Evolutionary conservation across 164 flowering plant species (phyloP).

Genomic region (Liriodendron chinense): DNA sequence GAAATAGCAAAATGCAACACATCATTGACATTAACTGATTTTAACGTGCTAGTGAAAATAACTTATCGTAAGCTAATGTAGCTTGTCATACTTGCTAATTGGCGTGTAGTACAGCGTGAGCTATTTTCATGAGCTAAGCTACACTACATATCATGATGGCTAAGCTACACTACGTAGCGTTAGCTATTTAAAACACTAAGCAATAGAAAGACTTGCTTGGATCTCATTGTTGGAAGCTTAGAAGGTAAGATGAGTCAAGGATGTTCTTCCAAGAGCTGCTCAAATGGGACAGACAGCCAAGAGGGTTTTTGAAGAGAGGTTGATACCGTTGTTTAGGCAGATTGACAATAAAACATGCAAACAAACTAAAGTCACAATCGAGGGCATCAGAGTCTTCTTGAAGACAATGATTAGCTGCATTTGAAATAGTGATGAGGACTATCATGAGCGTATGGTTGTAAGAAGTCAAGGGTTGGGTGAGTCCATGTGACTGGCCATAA

Average conservation of each 20-base stretch:
- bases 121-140: too few relatives aligned
- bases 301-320: slow-evolving; percentile 94
- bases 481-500: background rate
- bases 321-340: slow-evolving; percentile 88
- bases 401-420: slow-evolving; percentile 69
- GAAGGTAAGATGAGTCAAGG: slow-evolving; percentile 97
- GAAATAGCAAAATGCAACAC: too few relatives aligned
- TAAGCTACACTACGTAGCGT: too few relatives aligned
- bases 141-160: too few relatives aligned
- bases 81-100: too few relatives aligned
- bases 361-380: slow-evolving; percentile 96
- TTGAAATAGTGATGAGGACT: background rate
- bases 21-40: too few relatives aligned
- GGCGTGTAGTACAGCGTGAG: too few relatives aligned
- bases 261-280: slow-evolving; percentile 83
- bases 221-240: slow-evolving; percentile 96
- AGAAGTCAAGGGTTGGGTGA: background rate
- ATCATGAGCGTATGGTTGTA: background rate
- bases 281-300: slow-evolving; percentile 90
- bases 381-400: slow-evolving; percentile 89
- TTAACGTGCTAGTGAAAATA: too few relatives aligned
- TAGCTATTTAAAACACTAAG: slow-evolving; percentile 12
- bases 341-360: slow-evolving; percentile 87
- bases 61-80: too few relatives aligned
- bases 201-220: slow-evolving; percentile 93